Evolutionary conservation across 345 rosid species (phyloP), one percentile per base, ranked within the genome.

Genomic region (Gossypioides kirkii): DNA sequence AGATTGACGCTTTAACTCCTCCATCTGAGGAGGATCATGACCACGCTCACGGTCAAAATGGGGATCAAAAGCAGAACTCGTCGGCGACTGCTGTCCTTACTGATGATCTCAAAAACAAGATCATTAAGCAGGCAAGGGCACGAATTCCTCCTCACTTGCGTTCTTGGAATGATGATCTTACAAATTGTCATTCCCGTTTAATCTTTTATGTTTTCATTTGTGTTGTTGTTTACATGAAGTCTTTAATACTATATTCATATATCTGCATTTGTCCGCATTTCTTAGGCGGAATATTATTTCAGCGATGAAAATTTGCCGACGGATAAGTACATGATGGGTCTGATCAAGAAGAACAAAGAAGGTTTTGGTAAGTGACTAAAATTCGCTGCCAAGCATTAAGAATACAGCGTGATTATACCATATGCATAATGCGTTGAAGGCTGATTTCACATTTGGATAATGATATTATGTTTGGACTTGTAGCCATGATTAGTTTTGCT

Each of bases 231-330:
- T 56, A 7, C 50, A 36, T 41, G 22, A 26, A 26, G 22, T 32
- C 16, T n/a, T 45, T 6, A 14, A 9, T 10, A 18, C 46, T 36
- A 13, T 1, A 23, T 25, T 10, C 8, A 3, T 9, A 2, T 45
- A 8, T 73, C 28, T 26, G 6, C 49, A 32, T 43, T 12, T 65
- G 38, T 16, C 7, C 13, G 63, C 43, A 14, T 18, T 72, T 75
- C 85, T 71, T 70, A 94, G 98, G 98, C 88, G 76, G 98, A 94
- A 67, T 90, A 92, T 60, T 94, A 94, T 74, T 94, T 94, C 74
- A 88, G 98, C 66, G 97, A 92, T 69, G 98, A 89, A 75, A 94
- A 94, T 84, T 81, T 94, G 80, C 92, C 85, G 25, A 82, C 85
- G 5, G 98, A 94, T 82, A 94, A 90, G 72, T 77, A 89, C 75